Evolutionary conservation across 805 yeast genomes (phyloP), one percentile per base, ranked within the genome.

Genomic region (Suhomyces sp.): DNA sequence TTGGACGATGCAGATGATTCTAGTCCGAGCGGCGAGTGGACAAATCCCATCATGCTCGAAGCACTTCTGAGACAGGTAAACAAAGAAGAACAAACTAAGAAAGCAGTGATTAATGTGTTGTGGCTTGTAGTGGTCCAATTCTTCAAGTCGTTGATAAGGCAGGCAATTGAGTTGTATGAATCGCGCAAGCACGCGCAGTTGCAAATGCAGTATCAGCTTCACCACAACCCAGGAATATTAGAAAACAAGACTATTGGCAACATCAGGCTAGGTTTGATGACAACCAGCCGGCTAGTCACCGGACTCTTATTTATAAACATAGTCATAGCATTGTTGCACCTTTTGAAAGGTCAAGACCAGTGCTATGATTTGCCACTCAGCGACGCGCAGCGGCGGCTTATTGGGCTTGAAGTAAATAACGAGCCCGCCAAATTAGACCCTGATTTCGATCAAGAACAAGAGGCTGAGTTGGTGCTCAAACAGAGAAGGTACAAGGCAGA

Each of bases 331-430:
- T 25, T 65, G 3, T 53, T 68, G 39, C 63, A 60, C 43, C 56
- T 78, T 13, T 21, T 70, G 6, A 72, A 68, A 54, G 75, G 79
- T 1, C 74, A 70, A 53, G 84, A 81, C 56, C 77, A 76, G 57
- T 80, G 84, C 56, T 57, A 68, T 33, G 85, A 81, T 59, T 65
- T 81, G 52, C 83, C 83, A 2, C 69, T 81, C 53, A 75, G 68
- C 8, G 69, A 67, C 45, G 67, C 66, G 21, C 85, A 81, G 60
- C 63, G 84, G 45, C 62, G 65, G 39, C 61, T 81, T 13, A 64
- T 81, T 37, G 84, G 84, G 1, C 67, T 81, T 25, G 53, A 56
- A 43, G 49, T 48, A 4, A 22, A 39, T 3, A 25, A 33, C 17
- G 44, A 21, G n/a, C 29, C 19, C 37, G 54, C 47, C 40, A 39